These are phyloP conservation scores for Hypoxylon crocopeplum DNA, from an alignment of 495 filamentous ascomycete species.

Conservation along the genomic window DNA sequence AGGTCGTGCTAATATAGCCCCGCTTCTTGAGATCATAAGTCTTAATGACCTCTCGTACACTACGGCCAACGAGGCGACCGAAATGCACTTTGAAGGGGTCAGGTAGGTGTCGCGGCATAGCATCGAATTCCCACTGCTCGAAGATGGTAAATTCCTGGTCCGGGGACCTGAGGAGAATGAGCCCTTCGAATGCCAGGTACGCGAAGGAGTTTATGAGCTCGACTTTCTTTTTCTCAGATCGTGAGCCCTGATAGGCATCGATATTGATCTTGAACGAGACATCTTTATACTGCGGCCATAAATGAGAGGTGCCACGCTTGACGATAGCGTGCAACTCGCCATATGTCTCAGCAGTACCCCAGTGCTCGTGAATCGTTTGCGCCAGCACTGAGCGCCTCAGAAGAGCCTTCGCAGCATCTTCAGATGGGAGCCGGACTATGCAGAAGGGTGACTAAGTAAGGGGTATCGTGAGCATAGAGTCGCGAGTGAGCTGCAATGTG, in stretches of 20 bases:
- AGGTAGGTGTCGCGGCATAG: conserved; percentile 45
- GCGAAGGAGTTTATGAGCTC: conserved; percentile 80
- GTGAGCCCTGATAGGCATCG: conserved; percentile 77
- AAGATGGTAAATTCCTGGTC: conserved; percentile 78
- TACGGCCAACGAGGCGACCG: conserved; percentile 69
- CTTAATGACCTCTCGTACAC: conserved; percentile 68
- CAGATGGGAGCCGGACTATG: conserved; percentile 71
- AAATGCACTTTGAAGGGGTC: conserved; percentile 71
- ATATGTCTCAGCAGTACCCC: conserved; percentile 76
- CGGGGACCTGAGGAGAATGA: conserved; percentile 73
- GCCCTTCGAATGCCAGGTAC: conserved; percentile 79
- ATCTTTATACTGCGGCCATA: conserved; percentile 68
- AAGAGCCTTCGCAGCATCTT: conserved; percentile 67
- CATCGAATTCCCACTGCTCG: conserved; percentile 73
- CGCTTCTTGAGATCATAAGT: conserved; percentile 92
- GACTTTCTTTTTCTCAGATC: conserved; percentile 62
- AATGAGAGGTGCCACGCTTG: conserved; percentile 57
- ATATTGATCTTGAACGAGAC: conserved; percentile 81
- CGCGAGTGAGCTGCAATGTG: background rate
- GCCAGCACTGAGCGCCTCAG: conserved; percentile 79
- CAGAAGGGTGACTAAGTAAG: conserved; percentile 77
- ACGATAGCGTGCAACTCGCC: conserved; percentile 72
- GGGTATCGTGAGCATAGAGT: conserved; percentile 13
- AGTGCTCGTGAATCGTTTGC: conserved; percentile 85
- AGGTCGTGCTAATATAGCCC: conserved; percentile 90